Base-by-base conservation (phyloP, 1,284 basidiomycete genomes). In the Paramarasmius palmivorus region DNA sequence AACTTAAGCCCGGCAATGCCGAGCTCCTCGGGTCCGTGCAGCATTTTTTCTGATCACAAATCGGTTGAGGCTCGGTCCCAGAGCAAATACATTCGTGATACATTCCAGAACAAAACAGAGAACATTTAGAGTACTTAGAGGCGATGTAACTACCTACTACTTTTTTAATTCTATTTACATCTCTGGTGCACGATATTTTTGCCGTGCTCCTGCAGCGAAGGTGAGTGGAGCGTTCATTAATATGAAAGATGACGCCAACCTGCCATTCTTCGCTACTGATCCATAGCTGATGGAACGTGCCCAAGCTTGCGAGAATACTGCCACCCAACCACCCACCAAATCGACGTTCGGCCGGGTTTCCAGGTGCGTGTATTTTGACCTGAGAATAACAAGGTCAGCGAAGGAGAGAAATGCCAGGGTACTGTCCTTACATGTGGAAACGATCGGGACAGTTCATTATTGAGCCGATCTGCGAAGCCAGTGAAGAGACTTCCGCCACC, bases 281-380 rank as follows among this genome's bases (percentile, higher is more conserved):
- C 93, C 93, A 95, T 36, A 95, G 73, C 65, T 98, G 95, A 70
- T 98, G 95, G 82, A 98, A 98, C 14, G 94, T 96, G 25, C 95
- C 95, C 64, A 98, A 73, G 65, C 91, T 94, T 0, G 90, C 93
- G 52, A 98, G 77, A 60, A 98, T 95, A 60, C 91, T 93, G 23
- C 95, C 95, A 15, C 95, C 95, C 7, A 98, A 76, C 95, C 95
- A 98, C 15, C 88, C 87, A 10, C 92, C 89, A 67, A 92, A 96
- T 56, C 89, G 82, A 46, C 95, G 82, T 69, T 98, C 95, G 51
- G 87, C 81, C 0, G 91, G 84, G 65, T 95, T 95, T 9, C 93
- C 92, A 10, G 94, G 90, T 0, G 92, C 86, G 64, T 96, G 93
- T 45, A 97, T 89, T 77, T 95, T 95, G 44, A 83, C 76, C 84